Conservation (phyloP, 2,329 filamentous ascomycete species). For the Phymatotrichopsis omnivora region DNA sequence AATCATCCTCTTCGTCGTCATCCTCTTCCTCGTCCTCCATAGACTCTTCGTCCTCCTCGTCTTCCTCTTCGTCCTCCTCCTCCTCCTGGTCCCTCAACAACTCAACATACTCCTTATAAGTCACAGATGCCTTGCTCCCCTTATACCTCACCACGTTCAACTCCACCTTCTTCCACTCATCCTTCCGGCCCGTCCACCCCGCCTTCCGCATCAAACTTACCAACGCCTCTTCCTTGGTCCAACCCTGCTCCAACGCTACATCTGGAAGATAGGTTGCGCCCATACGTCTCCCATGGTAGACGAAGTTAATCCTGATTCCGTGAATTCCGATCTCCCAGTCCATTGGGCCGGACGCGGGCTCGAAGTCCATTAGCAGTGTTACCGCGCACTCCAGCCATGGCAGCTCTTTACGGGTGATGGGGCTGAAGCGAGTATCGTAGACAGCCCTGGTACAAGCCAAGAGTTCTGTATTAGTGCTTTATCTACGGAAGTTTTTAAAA, state of each 20-base stretch:
- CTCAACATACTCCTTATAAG: conserved; percentile 62
- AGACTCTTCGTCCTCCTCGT: conserved; percentile 7
- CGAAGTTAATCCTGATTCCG: conserved; percentile 77
- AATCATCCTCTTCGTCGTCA: not conserved
- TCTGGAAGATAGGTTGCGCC: conserved; percentile 88
- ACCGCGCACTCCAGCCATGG: conserved; percentile 49
- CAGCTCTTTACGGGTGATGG: conserved; percentile 47
- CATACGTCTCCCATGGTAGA: conserved; percentile 59
- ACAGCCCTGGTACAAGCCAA: conserved; percentile 38
- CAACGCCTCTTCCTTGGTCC: conserved; percentile 86
- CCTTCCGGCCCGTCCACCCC: conserved; percentile 63
- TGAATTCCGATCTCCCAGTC: conserved; percentile 84
- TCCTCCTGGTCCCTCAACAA: conserved; percentile 66
- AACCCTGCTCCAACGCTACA: conserved; percentile 83
- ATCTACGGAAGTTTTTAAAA: not conserved
- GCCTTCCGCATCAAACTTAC: conserved; percentile 89
- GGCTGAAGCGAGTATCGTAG: conserved; percentile 52
- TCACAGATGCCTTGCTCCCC: conserved; percentile 63
- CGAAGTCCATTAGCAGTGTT: conserved; percentile 78
- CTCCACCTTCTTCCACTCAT: conserved; percentile 64
- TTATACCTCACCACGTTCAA: conserved; percentile 76
- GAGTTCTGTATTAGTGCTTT: conserved; percentile 1
- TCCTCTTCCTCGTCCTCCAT: conserved; percentile 26
- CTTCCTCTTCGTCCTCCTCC: conserved; percentile 28
- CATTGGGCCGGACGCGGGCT: conserved; percentile 59